These are phyloP conservation scores for Hypoxylon subgilvum DNA, from an alignment of 495 filamentous ascomycete species.

Conservation along the genomic window DNA sequence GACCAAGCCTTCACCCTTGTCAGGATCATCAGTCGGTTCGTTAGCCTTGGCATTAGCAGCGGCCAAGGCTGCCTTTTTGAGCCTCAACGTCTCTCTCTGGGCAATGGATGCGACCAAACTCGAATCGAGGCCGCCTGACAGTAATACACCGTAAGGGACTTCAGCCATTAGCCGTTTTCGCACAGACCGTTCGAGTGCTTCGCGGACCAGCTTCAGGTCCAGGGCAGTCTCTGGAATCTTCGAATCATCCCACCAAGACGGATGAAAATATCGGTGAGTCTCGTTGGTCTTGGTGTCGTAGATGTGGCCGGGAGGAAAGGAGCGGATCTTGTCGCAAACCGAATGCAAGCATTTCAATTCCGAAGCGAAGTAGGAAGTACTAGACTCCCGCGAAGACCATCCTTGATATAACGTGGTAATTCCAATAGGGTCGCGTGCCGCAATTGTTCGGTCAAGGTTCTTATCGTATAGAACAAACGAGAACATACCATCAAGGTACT, in stretches of 20 bases:
- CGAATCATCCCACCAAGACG: constrained; percentile 86
- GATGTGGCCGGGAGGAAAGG: constrained; percentile 93
- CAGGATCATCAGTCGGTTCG: constrained; percentile 52
- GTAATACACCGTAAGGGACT: constrained; percentile 93
- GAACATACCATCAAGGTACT: constrained; percentile 98
- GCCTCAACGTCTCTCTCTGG: constrained; percentile 82
- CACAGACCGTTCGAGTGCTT: constrained; percentile 85
- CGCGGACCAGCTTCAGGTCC: constrained; percentile 79
- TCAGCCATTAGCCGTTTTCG: constrained; percentile 98
- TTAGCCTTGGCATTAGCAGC: constrained; percentile 51
- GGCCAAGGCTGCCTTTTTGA: constrained; percentile 65
- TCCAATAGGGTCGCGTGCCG: constrained; percentile 94
- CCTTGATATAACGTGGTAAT: constrained; percentile 98
- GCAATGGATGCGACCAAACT: constrained; percentile 94
- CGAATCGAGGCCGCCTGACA: constrained; percentile 95
- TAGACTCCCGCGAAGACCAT: constrained; percentile 80
- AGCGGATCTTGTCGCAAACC: constrained; percentile 92
- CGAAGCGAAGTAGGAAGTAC: constrained; percentile 91
- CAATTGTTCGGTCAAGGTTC: constrained; percentile 84
- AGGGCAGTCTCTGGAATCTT: constrained; percentile 78
- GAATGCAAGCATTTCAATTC: constrained; percentile 93
- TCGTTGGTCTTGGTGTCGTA: constrained; percentile 89
- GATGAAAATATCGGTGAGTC: constrained; percentile 85
- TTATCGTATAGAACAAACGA: constrained; percentile 98
- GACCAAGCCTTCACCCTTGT: constrained; percentile 72